A percentile compares a stretch with the other conserved stretches of the same genome.
These are phyloP conservation scores for Dryas integrifolia DNA, from an alignment of 331 rosid species.

Conservation along the genomic window DNA sequence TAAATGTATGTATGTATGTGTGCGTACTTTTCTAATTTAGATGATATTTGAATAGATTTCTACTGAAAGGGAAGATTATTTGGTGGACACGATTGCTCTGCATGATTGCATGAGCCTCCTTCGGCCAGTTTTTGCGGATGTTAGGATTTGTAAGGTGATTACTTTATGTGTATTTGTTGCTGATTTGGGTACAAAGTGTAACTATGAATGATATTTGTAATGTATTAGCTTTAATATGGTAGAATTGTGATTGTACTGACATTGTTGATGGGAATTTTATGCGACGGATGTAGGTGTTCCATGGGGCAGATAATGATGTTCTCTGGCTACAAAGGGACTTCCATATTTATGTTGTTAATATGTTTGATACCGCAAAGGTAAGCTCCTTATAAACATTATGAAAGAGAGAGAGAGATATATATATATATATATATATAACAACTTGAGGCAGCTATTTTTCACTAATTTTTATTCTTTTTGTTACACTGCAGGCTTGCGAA, in stretches of 20 bases:
- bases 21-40: constrained; percentile 7
- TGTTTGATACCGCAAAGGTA: constrained; percentile 91
- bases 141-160: constrained; percentile 77
- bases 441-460: constrained; percentile 13
- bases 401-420: no score
- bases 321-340: constrained; percentile 95
- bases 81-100: constrained; percentile 80
- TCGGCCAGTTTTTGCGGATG: constrained; percentile 65
- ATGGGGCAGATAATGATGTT: constrained; percentile 91
- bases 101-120: constrained; percentile 74
- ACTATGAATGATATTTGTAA: background rate
- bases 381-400: constrained; percentile 9
- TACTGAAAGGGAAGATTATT: constrained; percentile 70
- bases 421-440: background rate
- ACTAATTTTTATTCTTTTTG: constrained; percentile 17
- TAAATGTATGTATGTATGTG: background rate
- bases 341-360: constrained; percentile 76
- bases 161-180: constrained; percentile 29
- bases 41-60: constrained; percentile 56
- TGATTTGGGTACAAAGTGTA: background rate
- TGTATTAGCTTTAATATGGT: background rate
- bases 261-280: constrained; percentile 26
- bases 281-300: constrained; percentile 66
- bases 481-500: constrained; percentile 79
- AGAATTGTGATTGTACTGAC: background rate